Evolutionary conservation across 148 eudicot species (phyloP).

Genomic region (Silene conica): DNA sequence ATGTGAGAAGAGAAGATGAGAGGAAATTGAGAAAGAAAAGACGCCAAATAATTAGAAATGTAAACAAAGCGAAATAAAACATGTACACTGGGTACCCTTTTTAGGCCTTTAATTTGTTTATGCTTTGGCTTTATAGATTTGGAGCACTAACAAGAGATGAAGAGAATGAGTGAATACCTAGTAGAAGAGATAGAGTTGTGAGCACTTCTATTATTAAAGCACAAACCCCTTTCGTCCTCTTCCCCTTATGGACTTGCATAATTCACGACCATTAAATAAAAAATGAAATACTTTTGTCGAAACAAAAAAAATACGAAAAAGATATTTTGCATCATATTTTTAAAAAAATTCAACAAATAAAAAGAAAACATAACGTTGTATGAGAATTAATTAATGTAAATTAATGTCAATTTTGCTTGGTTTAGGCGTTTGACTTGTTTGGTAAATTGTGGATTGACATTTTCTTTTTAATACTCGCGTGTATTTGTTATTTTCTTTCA

Average conservation of each 20-base stretch:
- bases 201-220: conserved; percentile 6
- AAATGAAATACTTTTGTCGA: too few relatives aligned
- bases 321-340: neutral
- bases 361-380: too few relatives aligned
- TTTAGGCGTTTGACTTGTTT: too few relatives aligned
- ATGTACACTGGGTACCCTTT: neutral
- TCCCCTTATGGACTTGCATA: neutral
- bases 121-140: neutral
- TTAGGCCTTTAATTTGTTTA: neutral
- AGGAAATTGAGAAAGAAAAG: neutral
- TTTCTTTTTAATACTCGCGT: too few relatives aligned
- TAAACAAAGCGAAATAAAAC: conserved; percentile 1
- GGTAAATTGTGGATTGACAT: too few relatives aligned
- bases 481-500: too few relatives aligned
- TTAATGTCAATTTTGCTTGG: too few relatives aligned
- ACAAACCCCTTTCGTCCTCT: neutral
- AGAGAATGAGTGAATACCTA: conserved; percentile 7
- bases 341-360: too few relatives aligned
- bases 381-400: too few relatives aligned
- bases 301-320: neutral
- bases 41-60: neutral
- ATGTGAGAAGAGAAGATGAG: neutral
- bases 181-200: neutral
- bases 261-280: too few relatives aligned
- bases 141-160: neutral